A percentile compares a stretch with the other conserved stretches of the same genome.
phyloP scores from a whole-genome alignment of 75 land plant genomes.

The Picea glauca region DNA sequence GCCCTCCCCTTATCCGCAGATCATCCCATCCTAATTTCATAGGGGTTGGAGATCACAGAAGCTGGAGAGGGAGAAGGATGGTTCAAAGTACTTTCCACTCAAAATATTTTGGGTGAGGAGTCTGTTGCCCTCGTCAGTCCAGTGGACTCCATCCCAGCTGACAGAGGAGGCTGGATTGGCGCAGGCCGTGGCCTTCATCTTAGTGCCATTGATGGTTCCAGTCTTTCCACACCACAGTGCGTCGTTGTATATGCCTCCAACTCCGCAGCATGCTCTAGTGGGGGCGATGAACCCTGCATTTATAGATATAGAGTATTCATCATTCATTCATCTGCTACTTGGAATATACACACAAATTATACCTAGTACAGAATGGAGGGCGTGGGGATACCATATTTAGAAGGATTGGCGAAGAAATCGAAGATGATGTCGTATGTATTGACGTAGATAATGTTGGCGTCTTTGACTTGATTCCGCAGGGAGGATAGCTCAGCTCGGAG shows the following conservation, averaged over 20 bases:
- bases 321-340: too few relatives aligned
- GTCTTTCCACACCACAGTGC: conserved; percentile 53
- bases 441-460: conserved; percentile 35
- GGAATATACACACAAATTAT: too few relatives aligned
- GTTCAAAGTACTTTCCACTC: conserved; percentile 55
- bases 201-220: conserved; percentile 32
- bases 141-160: conserved; percentile 92
- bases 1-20: background rate
- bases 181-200: conserved; percentile 48
- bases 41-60: too few relatives aligned
- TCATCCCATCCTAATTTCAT: too few relatives aligned
- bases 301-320: background rate
- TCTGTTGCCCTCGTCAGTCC: conserved; percentile 70
- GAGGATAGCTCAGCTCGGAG: conserved; percentile 26
- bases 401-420: conserved; percentile 36
- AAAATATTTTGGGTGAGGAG: conserved; percentile 40
- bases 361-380: too few relatives aligned
- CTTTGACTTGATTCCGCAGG: conserved; percentile 31
- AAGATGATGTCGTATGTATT: conserved; percentile 57
- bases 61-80: conserved; percentile 44
- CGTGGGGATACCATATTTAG: conserved; percentile 33
- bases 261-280: conserved; percentile 57
- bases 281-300: conserved; percentile 50
- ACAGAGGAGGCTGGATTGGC: conserved; percentile 55
- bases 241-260: conserved; percentile 68